phyloP scores from a whole-genome alignment of 371 early-diverging fungal species.

The Mucor lusitanicus region DNA sequence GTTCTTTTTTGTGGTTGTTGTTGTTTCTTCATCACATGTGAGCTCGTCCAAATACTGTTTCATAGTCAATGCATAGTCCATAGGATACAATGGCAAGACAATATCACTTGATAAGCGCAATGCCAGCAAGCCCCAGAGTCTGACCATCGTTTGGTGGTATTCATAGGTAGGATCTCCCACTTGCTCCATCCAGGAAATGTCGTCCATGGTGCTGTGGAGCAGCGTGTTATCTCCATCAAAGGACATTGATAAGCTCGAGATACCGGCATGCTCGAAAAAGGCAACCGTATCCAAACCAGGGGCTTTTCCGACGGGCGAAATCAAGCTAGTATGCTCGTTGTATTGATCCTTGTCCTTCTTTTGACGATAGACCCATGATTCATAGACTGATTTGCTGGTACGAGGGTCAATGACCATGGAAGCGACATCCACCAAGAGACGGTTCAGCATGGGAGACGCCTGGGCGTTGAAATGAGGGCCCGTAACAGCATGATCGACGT shows the following conservation, averaged over 20 bases:
- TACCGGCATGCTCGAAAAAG: conserved; percentile 64
- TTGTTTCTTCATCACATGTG: background rate
- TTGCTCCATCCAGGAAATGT: conserved; percentile 50
- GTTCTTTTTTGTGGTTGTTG: background rate
- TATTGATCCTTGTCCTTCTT: conserved; percentile 3
- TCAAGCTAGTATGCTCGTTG: conserved; percentile 30
- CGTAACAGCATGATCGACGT: conserved; percentile 54
- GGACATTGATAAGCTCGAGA: conserved; percentile 55
- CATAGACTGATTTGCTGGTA: conserved; percentile 51
- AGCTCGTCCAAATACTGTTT: conserved; percentile 8
- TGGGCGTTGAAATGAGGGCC: conserved; percentile 53
- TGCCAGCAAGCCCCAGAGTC: conserved; percentile 36
- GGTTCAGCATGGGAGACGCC: conserved; percentile 54
- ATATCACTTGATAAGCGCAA: conserved; percentile 36
- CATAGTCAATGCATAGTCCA: conserved; percentile 34
- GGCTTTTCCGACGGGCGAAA: conserved; percentile 13
- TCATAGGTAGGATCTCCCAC: conserved; percentile 60
- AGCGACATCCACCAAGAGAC: conserved; percentile 55
- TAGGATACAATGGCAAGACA: conserved; percentile 39
- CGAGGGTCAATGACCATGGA: conserved; percentile 50
- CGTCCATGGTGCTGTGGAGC: conserved; percentile 63
- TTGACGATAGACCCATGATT: conserved; percentile 42
- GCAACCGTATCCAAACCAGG: conserved; percentile 56
- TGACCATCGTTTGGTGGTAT: conserved; percentile 58
- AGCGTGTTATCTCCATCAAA: conserved; percentile 48